Base-by-base conservation (phyloP, 176 grass and related monocot genomes). In the Stipa capillata region DNA sequence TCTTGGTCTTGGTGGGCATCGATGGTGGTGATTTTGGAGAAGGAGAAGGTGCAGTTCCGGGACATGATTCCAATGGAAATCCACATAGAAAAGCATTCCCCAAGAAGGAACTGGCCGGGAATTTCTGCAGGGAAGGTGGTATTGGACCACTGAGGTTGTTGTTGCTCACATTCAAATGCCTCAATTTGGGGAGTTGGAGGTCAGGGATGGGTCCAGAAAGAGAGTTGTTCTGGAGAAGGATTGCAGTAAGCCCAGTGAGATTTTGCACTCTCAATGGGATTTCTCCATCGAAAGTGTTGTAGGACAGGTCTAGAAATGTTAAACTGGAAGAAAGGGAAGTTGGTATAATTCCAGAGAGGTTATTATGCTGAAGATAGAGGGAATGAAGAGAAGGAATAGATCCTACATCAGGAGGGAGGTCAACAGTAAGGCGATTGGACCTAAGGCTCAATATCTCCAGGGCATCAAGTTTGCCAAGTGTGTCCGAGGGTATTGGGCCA, bases 281-380 rank as follows among this genome's bases (percentile, higher is more conserved):
- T 87, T 91, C 88, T 54, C 92, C 96, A 18, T 67, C 71, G 20
- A 99, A 93, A 24, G 88, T 91, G 77, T 99, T 99, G 62, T 99
- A 93, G 5, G 96, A 99, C 16, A 99, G 87, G 61, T 99, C 96
- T 44, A 99, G 84, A 78, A 99, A 89, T 66, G 73, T 93, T 58
- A 99, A 72, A 58, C 73, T 93, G 42, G 87, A 85, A 63, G 92
- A 90, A 62, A 99, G 92, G 59, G 92, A 82, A 84, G 77, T 85
- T 23, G 96, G 96, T 85, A 99, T 93, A 21, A 87, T 87, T 81
- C 96, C 90, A 59, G 88, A 89, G 33, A 99, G 72, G 67, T 99
- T 99, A 65, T 99, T 99, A 79, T 95, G 90, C 62, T 95, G 96
- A 85, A 99, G 88, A 67, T 87, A 95, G 43, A 99, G 90, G 73